Percentiles rank a stretch among this genome's conserved stretches.
phyloP scores from a whole-genome alignment of 2,329 filamentous ascomycete genomes.

The Bimuria novae-zelandiae region DNA sequence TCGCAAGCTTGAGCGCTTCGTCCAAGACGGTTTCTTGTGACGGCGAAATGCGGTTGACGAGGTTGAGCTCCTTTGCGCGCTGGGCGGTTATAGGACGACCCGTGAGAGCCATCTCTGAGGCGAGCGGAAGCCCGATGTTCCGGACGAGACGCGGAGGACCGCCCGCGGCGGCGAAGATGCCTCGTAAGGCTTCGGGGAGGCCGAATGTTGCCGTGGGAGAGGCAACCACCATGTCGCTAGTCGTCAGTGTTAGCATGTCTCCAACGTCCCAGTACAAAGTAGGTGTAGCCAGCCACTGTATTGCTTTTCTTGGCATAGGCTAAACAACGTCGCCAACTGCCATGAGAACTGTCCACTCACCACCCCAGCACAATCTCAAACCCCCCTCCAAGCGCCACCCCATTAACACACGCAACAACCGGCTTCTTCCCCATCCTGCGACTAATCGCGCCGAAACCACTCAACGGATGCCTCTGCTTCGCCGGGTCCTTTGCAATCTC shows the following conservation, averaged over 20 bases:
- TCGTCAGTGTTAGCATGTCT: conserved; percentile 11
- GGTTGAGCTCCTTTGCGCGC: conserved; percentile 50
- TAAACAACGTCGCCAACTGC: too few species aligned
- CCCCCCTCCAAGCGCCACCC: conserved; percentile 61
- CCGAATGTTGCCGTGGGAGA: conserved; percentile 57
- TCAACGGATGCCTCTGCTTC: conserved; percentile 47
- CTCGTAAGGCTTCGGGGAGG: conserved; percentile 59
- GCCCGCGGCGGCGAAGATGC: conserved; percentile 59
- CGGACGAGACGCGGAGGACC: conserved; percentile 58
- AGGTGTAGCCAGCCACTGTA: too few species aligned
- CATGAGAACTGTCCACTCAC: conserved; percentile 48
- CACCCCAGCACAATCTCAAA: conserved; percentile 62
- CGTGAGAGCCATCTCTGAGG: conserved; percentile 57
- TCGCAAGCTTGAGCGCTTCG: conserved; percentile 44
- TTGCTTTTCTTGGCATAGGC: too few species aligned
- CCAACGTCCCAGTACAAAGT: too few species aligned
- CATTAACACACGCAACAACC: conserved; percentile 64
- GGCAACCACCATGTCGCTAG: conserved; percentile 59
- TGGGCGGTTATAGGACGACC: conserved; percentile 52
- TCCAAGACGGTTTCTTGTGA: conserved; percentile 41
- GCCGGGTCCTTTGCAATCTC: conserved; percentile 29
- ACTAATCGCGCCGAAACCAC: conserved; percentile 61
- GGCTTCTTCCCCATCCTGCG: conserved; percentile 64
- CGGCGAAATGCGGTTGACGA: conserved; percentile 48
- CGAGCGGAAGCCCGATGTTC: conserved; percentile 54